A percentile compares a stretch with the other conserved stretches of the same genome.
Conservation (phyloP, 768 basidiomycete species). For the Xerocomellus intermedius region DNA sequence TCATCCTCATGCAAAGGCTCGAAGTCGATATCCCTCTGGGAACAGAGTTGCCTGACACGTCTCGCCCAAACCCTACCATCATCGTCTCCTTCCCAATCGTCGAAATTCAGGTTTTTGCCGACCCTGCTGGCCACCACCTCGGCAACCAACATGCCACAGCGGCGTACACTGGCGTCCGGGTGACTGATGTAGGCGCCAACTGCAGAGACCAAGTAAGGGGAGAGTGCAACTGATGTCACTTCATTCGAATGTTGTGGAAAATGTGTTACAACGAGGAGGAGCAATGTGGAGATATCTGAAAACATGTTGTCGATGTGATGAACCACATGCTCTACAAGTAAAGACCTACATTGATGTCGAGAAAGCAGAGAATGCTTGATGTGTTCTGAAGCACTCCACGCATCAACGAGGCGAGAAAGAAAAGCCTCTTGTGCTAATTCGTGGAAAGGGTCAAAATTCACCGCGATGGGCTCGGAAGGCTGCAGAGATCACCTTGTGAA, state of each 20-base stretch:
- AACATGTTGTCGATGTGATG: not conserved
- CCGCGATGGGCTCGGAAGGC: not conserved
- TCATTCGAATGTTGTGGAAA: slow-evolving; percentile 51
- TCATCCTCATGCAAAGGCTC: slow-evolving; percentile 26
- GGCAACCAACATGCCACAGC: slow-evolving; percentile 90
- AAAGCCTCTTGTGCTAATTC: slow-evolving; percentile 43
- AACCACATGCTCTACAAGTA: not conserved
- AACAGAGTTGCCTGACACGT: slow-evolving; percentile 52
- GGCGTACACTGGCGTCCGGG: slow-evolving; percentile 69
- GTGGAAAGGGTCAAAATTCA: slow-evolving; percentile 8
- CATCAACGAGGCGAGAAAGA: slow-evolving; percentile 48
- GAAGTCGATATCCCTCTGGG: slow-evolving; percentile 52
- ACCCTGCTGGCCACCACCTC: slow-evolving; percentile 68
- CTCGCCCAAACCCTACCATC: slow-evolving; percentile 65
- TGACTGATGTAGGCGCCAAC: slow-evolving; percentile 78
- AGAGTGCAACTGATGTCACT: slow-evolving; percentile 47
- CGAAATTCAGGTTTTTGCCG: slow-evolving; percentile 73
- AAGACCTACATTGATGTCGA: slow-evolving; percentile 68
- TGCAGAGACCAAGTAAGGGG: slow-evolving; percentile 61
- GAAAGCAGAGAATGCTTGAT: slow-evolving; percentile 76
- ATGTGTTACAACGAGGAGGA: slow-evolving; percentile 64
- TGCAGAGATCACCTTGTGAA: slow-evolving; percentile 30
- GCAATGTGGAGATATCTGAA: slow-evolving; percentile 69
- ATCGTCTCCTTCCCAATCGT: slow-evolving; percentile 78
- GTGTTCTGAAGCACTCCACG: slow-evolving; percentile 78